Percentiles rank a stretch among this genome's conserved stretches.
Conservation (phyloP, 2,329 filamentous ascomycete species). For the Trichoderma koningiopsis region DNA sequence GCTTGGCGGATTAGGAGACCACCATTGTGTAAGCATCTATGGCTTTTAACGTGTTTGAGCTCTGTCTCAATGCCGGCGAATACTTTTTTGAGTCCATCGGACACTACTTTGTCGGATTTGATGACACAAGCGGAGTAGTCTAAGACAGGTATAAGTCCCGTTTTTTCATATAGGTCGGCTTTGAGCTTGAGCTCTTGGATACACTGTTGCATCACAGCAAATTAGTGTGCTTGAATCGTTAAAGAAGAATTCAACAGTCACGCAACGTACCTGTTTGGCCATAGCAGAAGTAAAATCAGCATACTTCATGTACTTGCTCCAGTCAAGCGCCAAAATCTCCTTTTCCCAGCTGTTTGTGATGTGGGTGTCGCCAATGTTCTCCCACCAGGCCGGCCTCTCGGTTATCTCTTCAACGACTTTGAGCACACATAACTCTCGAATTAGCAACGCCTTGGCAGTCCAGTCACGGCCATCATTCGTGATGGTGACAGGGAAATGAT, state of each 20-base stretch:
- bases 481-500: too few relatives aligned
- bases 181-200: constrained; percentile 39
- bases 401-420: not conserved
- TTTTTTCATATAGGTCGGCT: constrained; percentile 39
- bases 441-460: not conserved
- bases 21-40: not conserved
- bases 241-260: not conserved
- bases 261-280: not conserved
- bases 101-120: constrained; percentile 37
- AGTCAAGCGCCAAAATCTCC: not conserved
- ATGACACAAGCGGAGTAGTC: constrained; percentile 38
- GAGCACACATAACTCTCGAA: not conserved
- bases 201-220: constrained; percentile 30
- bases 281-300: not conserved
- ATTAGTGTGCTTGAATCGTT: not conserved
- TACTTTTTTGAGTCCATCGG: not conserved
- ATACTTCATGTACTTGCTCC: not conserved
- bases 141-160: constrained; percentile 38
- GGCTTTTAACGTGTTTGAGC: not conserved
- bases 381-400: not conserved
- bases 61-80: not conserved
- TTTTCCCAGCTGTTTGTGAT: not conserved
- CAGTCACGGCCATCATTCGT: not conserved
- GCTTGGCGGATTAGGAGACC: not conserved
- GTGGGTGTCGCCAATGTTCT: not conserved